These are phyloP conservation scores for Corymbia calophylla DNA, from an alignment of 441 rosid species.

Conservation along the genomic window DNA sequence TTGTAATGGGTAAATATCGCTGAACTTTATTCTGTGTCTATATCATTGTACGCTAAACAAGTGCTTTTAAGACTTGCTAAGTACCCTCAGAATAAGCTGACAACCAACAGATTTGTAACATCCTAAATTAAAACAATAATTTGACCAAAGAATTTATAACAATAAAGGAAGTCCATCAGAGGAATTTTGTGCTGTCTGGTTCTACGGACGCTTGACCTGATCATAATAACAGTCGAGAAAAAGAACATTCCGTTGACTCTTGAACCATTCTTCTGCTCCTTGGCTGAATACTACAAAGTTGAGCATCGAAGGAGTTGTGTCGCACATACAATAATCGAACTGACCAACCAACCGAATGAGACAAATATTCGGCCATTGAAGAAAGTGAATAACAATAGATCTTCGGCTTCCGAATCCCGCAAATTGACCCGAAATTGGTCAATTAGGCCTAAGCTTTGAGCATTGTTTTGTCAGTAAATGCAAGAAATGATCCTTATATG, in stretches of 20 bases:
- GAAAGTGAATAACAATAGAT: neutral
- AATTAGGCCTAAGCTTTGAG: neutral
- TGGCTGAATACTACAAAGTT: neutral
- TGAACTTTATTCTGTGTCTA: neutral
- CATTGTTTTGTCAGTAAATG: neutral
- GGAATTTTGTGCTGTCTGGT: neutral
- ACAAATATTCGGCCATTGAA: neutral
- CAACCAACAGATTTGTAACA: neutral
- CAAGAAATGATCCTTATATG: neutral
- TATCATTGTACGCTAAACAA: neutral
- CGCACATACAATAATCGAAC: neutral
- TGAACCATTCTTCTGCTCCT: neutral
- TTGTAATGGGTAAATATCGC: neutral
- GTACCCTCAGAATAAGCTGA: neutral
- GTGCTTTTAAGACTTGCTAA: neutral
- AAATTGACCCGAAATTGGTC: neutral
- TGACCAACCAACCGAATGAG: neutral
- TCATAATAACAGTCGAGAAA: neutral
- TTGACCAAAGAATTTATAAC: neutral
- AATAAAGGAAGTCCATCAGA: neutral
- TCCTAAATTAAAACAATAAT: neutral
- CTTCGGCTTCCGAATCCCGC: neutral
- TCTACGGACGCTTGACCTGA: neutral
- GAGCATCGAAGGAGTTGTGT: neutral
- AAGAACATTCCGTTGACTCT: neutral